A percentile compares a stretch with the other conserved stretches of the same genome.
Evolutionary conservation across 176 grass and related monocot genomes (phyloP).

Genomic region (Dactylis glomerata): DNA sequence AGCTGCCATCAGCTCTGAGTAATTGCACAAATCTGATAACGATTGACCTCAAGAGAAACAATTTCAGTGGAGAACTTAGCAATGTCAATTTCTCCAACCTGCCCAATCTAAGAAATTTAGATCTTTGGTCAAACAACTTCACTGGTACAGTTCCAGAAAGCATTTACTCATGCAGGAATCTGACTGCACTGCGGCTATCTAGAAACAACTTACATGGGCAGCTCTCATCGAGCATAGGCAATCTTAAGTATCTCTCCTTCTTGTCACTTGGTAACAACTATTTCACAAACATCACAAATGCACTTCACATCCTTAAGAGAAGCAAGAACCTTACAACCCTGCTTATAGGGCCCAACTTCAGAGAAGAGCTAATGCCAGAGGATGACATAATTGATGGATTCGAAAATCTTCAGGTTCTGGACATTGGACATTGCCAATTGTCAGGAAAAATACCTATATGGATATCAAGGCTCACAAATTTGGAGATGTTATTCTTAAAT

Average conservation of each 20-base stretch:
- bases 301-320: constrained; percentile 17
- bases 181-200: background rate
- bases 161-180: constrained; percentile 25
- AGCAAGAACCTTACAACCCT: constrained; percentile 4
- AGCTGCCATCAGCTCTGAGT: background rate
- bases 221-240: background rate
- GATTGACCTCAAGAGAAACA: constrained; percentile 7
- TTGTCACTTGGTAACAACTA: background rate
- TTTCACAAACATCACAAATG: constrained; percentile 7
- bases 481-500: background rate
- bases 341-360: background rate
- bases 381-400: background rate
- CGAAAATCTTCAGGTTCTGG: constrained; percentile 6
- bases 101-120: background rate
- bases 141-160: constrained; percentile 27
- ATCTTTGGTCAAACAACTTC: background rate
- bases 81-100: constrained; percentile 37
- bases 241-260: constrained; percentile 12
- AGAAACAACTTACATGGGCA: fast-evolving
- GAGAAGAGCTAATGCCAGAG: background rate
- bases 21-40: constrained; percentile 22
- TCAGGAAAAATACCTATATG: constrained; percentile 21
- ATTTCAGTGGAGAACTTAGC: background rate
- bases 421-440: fast-evolving
- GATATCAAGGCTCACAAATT: constrained; percentile 29